Evolutionary conservation across 2,329 filamentous ascomycete species (phyloP).

Genomic region (Penicillium janthinellum): DNA sequence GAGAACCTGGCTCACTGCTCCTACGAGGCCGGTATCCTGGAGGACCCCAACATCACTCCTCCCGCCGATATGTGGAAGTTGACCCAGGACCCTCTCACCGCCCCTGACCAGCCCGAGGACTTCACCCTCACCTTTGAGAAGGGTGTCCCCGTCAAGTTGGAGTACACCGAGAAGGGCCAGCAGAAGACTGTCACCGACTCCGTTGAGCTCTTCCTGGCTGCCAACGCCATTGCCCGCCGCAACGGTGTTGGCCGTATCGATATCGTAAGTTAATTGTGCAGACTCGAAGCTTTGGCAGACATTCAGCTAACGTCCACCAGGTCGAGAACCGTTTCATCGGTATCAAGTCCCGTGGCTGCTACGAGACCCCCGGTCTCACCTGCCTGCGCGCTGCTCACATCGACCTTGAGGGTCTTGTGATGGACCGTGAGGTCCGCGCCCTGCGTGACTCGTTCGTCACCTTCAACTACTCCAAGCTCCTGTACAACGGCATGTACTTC

Average conservation of each 20-base stretch:
- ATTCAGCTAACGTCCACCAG: constrained; percentile 7
- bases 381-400: constrained; percentile 43
- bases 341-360: constrained; percentile 78
- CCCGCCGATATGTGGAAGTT: constrained; percentile 77
- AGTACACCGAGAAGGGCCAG: constrained; percentile 53
- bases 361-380: constrained; percentile 57
- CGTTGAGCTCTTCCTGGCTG: constrained; percentile 70
- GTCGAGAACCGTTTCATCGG: constrained; percentile 78
- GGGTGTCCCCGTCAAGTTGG: constrained; percentile 71
- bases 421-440: constrained; percentile 68
- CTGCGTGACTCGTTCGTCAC: constrained; percentile 73
- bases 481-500: constrained; percentile 55
- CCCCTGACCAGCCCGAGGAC: constrained; percentile 70
- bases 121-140: constrained; percentile 73
- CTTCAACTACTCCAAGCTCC: constrained; percentile 59
- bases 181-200: constrained; percentile 65
- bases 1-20: constrained; percentile 62
- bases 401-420: constrained; percentile 57
- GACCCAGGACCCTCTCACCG: constrained; percentile 67
- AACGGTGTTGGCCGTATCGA: constrained; percentile 80
- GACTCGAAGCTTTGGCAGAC: background rate
- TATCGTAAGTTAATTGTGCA: constrained; percentile 53
- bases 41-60: constrained; percentile 61
- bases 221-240: constrained; percentile 70
- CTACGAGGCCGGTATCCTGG: constrained; percentile 72